phyloP scores from a whole-genome alignment of 345 rosid species.

The Dovyalis caffra region DNA sequence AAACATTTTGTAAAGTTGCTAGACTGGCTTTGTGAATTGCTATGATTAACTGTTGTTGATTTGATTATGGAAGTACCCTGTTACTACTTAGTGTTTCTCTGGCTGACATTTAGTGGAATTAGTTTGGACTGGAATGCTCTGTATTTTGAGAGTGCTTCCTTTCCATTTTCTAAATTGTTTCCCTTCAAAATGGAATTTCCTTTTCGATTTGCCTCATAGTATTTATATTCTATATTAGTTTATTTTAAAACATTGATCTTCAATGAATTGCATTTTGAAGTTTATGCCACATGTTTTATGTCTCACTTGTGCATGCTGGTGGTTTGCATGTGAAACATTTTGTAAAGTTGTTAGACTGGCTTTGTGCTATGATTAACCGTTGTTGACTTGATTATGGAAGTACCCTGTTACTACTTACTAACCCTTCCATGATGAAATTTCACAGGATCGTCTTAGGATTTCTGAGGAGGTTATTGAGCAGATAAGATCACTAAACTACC shows the following conservation, averaged over 20 bases:
- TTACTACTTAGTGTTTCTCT: too few species aligned
- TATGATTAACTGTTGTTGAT: not conserved
- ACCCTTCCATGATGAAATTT: constrained; percentile 19
- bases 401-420: not conserved
- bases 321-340: not conserved
- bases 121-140: too few species aligned
- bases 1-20: not conserved
- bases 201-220: not conserved
- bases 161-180: too few species aligned
- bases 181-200: not conserved
- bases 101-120: too few species aligned
- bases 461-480: constrained; percentile 48
- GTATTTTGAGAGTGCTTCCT: too few species aligned
- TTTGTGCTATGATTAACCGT: not conserved
- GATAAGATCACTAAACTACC: constrained; percentile 75
- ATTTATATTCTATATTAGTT: not conserved
- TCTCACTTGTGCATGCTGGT: not conserved
- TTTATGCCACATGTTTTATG: not conserved
- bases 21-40: not conserved
- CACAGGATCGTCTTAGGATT: constrained; percentile 65
- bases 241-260: not conserved
- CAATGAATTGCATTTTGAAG: not conserved
- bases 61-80: not conserved
- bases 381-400: not conserved
- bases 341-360: not conserved